Conservation (phyloP, 371 early-diverging fungal genomes). For the Capniomyces stellatus region DNA sequence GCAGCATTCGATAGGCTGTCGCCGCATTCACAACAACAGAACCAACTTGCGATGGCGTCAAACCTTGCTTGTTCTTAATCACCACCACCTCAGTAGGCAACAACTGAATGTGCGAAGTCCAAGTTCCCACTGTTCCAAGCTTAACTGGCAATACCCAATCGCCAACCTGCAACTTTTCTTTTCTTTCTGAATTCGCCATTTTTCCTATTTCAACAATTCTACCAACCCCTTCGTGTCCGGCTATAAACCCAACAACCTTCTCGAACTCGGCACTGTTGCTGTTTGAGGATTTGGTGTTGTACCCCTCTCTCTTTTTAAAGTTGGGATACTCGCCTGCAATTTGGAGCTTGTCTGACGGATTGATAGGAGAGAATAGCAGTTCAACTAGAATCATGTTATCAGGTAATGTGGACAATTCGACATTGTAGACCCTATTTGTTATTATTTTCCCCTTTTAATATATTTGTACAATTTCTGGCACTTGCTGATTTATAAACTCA, state of each 20-base stretch:
- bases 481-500: too few relatives aligned
- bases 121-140: slow-evolving; percentile 4
- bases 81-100: background rate
- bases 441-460: too few relatives aligned
- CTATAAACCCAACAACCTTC: slow-evolving; percentile 18
- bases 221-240: slow-evolving; percentile 79
- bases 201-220: slow-evolving; percentile 30
- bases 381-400: slow-evolving; percentile 23
- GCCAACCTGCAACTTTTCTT: slow-evolving; percentile 26
- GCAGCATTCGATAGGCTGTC: slow-evolving; percentile 80
- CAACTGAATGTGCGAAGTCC: background rate
- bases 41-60: slow-evolving; percentile 45
- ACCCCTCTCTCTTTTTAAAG: slow-evolving; percentile 19
- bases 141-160: slow-evolving; percentile 55
- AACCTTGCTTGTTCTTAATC: slow-evolving; percentile 5
- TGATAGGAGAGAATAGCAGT: slow-evolving; percentile 78
- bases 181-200: slow-evolving; percentile 22
- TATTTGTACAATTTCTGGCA: too few relatives aligned
- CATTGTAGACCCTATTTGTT: background rate
- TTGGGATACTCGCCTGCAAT: slow-evolving; percentile 80
- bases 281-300: slow-evolving; percentile 6
- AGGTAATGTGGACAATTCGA: background rate
- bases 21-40: slow-evolving; percentile 81
- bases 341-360: slow-evolving; percentile 89
- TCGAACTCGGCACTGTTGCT: slow-evolving; percentile 20